Conservation (phyloP, 192 early-diverging fungal species). For the Coemansia sp. region DNA sequence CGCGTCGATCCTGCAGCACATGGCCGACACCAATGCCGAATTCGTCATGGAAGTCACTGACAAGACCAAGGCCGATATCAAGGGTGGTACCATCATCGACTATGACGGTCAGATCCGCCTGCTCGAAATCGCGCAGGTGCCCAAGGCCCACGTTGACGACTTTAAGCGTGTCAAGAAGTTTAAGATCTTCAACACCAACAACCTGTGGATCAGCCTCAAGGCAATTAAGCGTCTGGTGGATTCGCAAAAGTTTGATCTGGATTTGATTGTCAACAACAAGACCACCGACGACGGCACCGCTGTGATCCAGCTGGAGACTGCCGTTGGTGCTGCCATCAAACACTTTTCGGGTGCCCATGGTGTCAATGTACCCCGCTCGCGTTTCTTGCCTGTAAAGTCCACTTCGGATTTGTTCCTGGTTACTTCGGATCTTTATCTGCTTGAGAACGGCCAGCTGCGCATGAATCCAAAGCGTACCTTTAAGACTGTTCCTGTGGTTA, state of each 20-base stretch:
- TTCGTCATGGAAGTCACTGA: slow-evolving; percentile 99
- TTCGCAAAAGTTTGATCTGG: slow-evolving; percentile 73
- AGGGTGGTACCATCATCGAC: slow-evolving; percentile 99
- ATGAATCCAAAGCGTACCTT: slow-evolving; percentile 95
- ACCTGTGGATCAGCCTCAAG: slow-evolving; percentile 81
- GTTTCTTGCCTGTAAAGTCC: slow-evolving; percentile 98
- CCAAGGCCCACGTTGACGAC: slow-evolving; percentile 92
- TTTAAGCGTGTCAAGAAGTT: slow-evolving; percentile 99
- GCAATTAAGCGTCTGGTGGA: slow-evolving; percentile 85
- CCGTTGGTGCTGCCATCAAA: slow-evolving; percentile 98
- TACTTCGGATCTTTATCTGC: slow-evolving; percentile 89
- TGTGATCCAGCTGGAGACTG: slow-evolving; percentile 98
- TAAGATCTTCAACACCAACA: slow-evolving; percentile 99
- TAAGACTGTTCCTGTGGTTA: slow-evolving; percentile 88
- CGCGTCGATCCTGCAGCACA: slow-evolving; percentile 84
- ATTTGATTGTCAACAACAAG: slow-evolving; percentile 98
- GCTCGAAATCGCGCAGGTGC: slow-evolving; percentile 99
- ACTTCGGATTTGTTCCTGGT: slow-evolving; percentile 97
- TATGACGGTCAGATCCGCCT: slow-evolving; percentile 92
- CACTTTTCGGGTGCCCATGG: slow-evolving; percentile 93
- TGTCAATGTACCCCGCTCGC: slow-evolving; percentile 95
- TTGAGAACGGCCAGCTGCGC: slow-evolving; percentile 87
- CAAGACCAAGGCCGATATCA: slow-evolving; percentile 99
- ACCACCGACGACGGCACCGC: slow-evolving; percentile 90
- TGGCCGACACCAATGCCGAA: slow-evolving; percentile 82